Evolutionary conservation across 2,329 filamentous ascomycete genomes (phyloP).

Genomic region (Scedosporium minutisporum): DNA sequence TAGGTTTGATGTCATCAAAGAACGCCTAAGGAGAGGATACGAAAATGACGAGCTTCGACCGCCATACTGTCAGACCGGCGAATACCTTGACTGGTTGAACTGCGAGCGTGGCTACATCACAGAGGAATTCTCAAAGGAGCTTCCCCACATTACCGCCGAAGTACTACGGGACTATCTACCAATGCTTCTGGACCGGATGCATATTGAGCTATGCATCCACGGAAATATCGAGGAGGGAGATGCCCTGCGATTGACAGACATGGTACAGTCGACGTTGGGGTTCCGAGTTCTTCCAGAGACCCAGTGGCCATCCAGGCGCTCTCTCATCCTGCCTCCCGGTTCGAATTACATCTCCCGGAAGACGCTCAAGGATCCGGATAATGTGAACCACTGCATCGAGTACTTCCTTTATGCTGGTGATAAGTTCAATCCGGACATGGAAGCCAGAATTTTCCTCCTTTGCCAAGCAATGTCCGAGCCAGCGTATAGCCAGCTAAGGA

Average conservation of each 20-base stretch:
- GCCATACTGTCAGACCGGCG: conserved; percentile 79
- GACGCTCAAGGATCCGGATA: conserved; percentile 72
- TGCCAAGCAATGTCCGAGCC: conserved; percentile 90
- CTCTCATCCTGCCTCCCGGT: conserved; percentile 66
- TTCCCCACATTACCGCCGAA: conserved; percentile 63
- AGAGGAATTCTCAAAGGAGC: conserved; percentile 68
- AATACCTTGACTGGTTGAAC: conserved; percentile 72
- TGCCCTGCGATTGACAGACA: conserved; percentile 71
- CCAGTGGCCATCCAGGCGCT: conserved; percentile 73
- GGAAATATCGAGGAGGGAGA: conserved; percentile 95
- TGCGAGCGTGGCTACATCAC: conserved; percentile 68
- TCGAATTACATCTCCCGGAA: conserved; percentile 78
- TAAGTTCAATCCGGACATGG: conserved; percentile 55
- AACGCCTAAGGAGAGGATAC: conserved; percentile 65
- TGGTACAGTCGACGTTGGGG: conserved; percentile 69
- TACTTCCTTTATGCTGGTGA: conserved; percentile 64
- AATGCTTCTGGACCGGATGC: conserved; percentile 70
- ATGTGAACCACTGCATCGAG: conserved; percentile 80
- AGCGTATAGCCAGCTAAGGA: conserved; percentile 86
- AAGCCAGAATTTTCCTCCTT: conserved; percentile 71
- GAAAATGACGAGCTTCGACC: conserved; percentile 83
- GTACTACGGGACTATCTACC: conserved; percentile 70
- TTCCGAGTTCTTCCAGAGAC: conserved; percentile 64
- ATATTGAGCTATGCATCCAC: conserved; percentile 80
- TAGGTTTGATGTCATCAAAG: conserved; percentile 84